Conservation (phyloP, 2,329 filamentous ascomycete species). For the Colletotrichum caudatum region DNA sequence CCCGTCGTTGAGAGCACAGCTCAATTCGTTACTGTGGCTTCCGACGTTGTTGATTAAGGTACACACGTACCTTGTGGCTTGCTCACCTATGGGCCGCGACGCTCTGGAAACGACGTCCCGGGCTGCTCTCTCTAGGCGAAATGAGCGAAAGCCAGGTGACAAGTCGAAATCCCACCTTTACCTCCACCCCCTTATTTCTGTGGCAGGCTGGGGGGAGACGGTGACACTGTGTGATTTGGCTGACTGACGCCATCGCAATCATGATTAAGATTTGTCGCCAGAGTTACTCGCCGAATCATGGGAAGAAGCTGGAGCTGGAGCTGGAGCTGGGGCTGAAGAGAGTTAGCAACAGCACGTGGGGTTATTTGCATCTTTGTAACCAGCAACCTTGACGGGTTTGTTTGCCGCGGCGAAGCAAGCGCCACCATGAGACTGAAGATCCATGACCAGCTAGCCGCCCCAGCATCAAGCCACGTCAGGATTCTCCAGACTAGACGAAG, state of each 20-base stretch:
- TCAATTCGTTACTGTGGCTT: constrained; percentile 15
- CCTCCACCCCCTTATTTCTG: constrained; percentile 18
- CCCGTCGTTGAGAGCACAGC: background rate
- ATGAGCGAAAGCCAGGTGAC: constrained; percentile 29
- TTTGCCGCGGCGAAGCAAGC: background rate
- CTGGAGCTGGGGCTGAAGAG: background rate
- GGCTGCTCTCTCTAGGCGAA: constrained; percentile 14
- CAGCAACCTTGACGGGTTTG: background rate
- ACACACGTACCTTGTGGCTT: constrained; percentile 18
- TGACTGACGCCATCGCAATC: constrained; percentile 5
- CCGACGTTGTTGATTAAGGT: background rate
- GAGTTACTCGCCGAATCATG: background rate
- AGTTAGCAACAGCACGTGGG: background rate
- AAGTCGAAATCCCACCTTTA: constrained; percentile 26
- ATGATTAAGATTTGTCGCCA: constrained; percentile 6
- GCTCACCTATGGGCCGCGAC: background rate
- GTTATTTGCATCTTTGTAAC: background rate
- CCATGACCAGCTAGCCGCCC: background rate
- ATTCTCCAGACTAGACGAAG: constrained; percentile 9
- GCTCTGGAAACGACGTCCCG: constrained; percentile 16
- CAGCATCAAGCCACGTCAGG: background rate
- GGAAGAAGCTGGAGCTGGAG: background rate
- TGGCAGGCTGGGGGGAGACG: background rate
- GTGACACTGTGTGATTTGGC: constrained; percentile 1
- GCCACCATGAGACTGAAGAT: background rate